Evolutionary conservation across 768 basidiomycete genomes (phyloP).

Genomic region (Naganishia kalamii): DNA sequence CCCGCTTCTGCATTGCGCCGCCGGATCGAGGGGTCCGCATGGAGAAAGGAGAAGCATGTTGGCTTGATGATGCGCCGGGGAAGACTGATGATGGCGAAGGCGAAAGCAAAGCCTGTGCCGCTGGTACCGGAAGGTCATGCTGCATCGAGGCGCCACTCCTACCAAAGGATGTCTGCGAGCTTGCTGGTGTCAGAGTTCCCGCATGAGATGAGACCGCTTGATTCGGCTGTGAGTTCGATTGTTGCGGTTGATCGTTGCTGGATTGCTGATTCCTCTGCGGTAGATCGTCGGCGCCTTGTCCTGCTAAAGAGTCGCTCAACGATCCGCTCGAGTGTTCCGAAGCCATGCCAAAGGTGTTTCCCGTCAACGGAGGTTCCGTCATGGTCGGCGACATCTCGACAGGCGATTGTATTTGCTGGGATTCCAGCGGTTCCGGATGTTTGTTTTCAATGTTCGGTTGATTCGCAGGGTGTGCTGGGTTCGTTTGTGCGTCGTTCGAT

Average conservation of each 20-base stretch:
- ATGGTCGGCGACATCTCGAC: not conserved
- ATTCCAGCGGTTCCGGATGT: not conserved
- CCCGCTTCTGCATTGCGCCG: slow-evolving; percentile 29
- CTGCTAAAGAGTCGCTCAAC: not conserved
- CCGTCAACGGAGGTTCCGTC: not conserved
- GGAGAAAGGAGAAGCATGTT: not conserved
- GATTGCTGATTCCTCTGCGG: not conserved
- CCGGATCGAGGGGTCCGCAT: not conserved
- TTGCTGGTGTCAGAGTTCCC: not conserved
- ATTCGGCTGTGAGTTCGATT: not conserved
- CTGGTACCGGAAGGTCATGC: not conserved
- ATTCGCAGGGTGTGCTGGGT: not conserved
- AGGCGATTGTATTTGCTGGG: not conserved
- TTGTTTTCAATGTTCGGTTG: not conserved
- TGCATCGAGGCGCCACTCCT: too few relatives aligned
- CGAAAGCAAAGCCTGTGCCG: not conserved
- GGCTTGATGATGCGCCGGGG: not conserved
- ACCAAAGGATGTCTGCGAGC: not conserved
- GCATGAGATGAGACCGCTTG: not conserved
- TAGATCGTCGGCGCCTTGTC: not conserved
- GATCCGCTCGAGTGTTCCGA: not conserved
- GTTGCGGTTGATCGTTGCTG: not conserved
- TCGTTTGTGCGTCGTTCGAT: not conserved
- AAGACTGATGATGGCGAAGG: slow-evolving; percentile 6
- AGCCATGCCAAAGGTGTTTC: slow-evolving; percentile 7